Percentiles rank a stretch among this genome's conserved stretches.
phyloP scores from a whole-genome alignment of 2,329 filamentous ascomycete genomes.

The Xylariaceae sp. region DNA sequence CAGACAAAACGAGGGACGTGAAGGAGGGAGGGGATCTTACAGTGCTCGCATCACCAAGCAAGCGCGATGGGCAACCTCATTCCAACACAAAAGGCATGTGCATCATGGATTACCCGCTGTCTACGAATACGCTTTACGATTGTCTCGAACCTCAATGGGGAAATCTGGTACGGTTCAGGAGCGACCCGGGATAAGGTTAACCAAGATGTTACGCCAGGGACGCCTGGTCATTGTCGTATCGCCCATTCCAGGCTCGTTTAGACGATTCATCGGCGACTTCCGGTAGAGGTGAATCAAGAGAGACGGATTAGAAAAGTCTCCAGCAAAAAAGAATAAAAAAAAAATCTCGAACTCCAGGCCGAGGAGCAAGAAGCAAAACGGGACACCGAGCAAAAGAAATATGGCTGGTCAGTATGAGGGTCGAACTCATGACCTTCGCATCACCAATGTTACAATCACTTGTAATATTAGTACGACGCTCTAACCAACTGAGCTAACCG shows the following conservation, averaged over 20 bases:
- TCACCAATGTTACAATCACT: conserved; percentile 3
- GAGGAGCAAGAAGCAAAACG: background rate
- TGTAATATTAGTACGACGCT: conserved; percentile 11
- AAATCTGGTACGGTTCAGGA: background rate
- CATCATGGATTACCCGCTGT: too few species aligned
- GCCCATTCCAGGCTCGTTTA: too few species aligned
- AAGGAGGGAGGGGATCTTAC: background rate
- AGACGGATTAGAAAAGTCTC: background rate
- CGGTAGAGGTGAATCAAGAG: too few species aligned
- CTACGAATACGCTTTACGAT: background rate
- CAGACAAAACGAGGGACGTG: background rate
- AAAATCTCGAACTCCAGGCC: background rate
- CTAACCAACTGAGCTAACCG: conserved; percentile 8
- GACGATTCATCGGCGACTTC: too few species aligned
- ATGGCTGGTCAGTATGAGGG: conserved; percentile 7
- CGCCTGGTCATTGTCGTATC: too few species aligned
- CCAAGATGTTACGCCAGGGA: too few species aligned
- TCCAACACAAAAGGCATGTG: too few species aligned
- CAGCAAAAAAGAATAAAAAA: background rate
- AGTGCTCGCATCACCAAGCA: background rate
- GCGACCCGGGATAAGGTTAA: background rate
- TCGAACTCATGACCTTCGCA: conserved; percentile 12
- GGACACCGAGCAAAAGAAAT: background rate
- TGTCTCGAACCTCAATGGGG: background rate
- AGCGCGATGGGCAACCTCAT: too few species aligned